These are phyloP conservation scores for Lentinula raphanica DNA, from an alignment of 768 basidiomycete genomes.

Conservation along the genomic window DNA sequence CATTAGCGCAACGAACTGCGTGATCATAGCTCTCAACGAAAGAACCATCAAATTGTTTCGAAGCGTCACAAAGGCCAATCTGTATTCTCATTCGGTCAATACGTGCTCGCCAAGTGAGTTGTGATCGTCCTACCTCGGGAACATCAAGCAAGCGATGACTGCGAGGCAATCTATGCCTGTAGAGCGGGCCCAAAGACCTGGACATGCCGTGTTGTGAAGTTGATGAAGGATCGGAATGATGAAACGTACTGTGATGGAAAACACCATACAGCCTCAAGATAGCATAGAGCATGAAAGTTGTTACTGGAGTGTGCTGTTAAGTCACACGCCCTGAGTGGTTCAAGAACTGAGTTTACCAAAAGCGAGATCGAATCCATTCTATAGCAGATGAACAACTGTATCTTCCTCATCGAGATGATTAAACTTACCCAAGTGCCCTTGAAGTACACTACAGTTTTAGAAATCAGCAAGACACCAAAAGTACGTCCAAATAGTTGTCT, in stretches of 20 bases:
- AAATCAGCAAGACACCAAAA: conserved; percentile 6
- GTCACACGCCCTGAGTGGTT: background rate
- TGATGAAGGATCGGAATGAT: background rate
- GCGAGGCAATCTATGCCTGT: conserved; percentile 82
- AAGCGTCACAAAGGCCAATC: conserved; percentile 87
- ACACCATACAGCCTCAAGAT: conserved; percentile 75
- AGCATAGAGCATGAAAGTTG: conserved; percentile 73
- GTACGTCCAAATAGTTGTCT: background rate
- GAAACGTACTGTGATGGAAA: conserved; percentile 52
- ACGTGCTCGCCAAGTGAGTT: conserved; percentile 3
- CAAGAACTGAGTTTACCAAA: conserved; percentile 52
- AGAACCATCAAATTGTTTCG: conserved; percentile 78
- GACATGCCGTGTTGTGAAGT: background rate
- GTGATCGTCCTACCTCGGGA: conserved; percentile 57
- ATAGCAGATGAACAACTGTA: conserved; percentile 9
- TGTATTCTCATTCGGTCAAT: conserved; percentile 24
- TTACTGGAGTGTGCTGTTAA: conserved; percentile 40
- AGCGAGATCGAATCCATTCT: conserved; percentile 93
- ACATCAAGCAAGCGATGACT: conserved; percentile 84
- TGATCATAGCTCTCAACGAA: conserved; percentile 85
- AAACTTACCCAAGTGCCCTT: conserved; percentile 74
- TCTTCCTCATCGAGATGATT: background rate
- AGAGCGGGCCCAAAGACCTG: conserved; percentile 61
- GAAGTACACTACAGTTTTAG: conserved; percentile 55
- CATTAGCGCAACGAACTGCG: conserved; percentile 84